Conservation (phyloP, 2,329 filamentous ascomycete species). For the Nannizzia gypsea region DNA sequence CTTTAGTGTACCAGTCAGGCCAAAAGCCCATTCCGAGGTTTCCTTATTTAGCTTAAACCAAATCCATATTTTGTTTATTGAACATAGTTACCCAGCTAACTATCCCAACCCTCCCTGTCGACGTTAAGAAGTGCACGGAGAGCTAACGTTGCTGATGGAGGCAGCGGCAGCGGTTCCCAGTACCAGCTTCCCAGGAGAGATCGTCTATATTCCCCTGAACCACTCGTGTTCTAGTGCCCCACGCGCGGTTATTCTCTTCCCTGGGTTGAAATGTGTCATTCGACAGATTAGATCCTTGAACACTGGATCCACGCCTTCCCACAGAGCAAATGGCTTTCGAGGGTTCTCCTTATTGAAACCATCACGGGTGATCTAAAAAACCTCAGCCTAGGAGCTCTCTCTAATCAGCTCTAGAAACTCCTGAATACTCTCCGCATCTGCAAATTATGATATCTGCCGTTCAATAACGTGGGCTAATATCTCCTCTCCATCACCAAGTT, state of each 20-base stretch:
- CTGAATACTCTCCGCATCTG: constrained; percentile 31
- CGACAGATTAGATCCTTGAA: constrained; percentile 21
- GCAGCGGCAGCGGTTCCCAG: neutral
- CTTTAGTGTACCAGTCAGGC: no score
- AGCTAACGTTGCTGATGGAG: neutral
- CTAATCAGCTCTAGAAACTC: constrained; percentile 19
- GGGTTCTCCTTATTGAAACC: constrained; percentile 33
- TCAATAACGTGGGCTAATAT: constrained; percentile 31
- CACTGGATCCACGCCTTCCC: constrained; percentile 26
- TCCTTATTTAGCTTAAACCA: no score
- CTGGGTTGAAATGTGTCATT: constrained; percentile 24
- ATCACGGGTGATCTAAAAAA: constrained; percentile 31
- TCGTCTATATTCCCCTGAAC: constrained; percentile 14
- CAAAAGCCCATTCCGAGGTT: no score
- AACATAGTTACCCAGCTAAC: no score
- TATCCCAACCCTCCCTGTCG: neutral
- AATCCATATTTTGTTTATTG: no score
- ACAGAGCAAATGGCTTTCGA: constrained; percentile 33
- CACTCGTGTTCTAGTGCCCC: constrained; percentile 23
- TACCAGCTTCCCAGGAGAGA: neutral
- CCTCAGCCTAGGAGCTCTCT: constrained; percentile 29
- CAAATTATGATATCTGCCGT: constrained; percentile 39
- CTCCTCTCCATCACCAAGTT: constrained; percentile 24
- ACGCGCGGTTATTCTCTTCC: constrained; percentile 20
- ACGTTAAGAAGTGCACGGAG: neutral